Percentiles rank a stretch among this genome's conserved stretches.
Evolutionary conservation across 202 grass and related monocot genomes (phyloP).

Genomic region (Panicum hallii): DNA sequence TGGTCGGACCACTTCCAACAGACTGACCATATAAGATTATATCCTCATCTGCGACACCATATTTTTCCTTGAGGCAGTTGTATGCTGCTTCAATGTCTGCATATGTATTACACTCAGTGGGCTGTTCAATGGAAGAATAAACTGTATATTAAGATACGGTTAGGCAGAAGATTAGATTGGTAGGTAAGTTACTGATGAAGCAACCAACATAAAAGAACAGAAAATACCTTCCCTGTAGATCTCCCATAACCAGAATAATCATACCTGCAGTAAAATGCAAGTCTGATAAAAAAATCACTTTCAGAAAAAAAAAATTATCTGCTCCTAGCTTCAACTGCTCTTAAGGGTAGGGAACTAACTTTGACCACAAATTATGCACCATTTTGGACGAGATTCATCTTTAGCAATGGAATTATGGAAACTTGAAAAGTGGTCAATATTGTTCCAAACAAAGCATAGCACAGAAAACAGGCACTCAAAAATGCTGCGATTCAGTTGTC

Average conservation of each 20-base stretch:
- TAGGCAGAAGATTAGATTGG: constrained; percentile 44
- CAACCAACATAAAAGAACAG: constrained; percentile 37
- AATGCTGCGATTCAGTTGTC: constrained; percentile 11
- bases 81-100: constrained; percentile 95
- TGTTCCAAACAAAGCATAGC: background rate
- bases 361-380: constrained; percentile 20
- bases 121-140: constrained; percentile 81
- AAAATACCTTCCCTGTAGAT: constrained; percentile 84
- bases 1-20: constrained; percentile 90
- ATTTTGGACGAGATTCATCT: background rate
- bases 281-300: constrained; percentile 18
- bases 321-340: background rate
- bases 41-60: constrained; percentile 73
- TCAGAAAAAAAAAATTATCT: background rate
- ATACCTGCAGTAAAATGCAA: constrained; percentile 62
- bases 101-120: constrained; percentile 96
- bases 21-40: constrained; percentile 92
- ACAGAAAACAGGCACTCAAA: constrained; percentile 15
- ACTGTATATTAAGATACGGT: constrained; percentile 61
- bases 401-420: background rate
- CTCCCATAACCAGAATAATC: constrained; percentile 91
- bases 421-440: background rate
- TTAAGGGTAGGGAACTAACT: constrained; percentile 3
- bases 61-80: constrained; percentile 91
- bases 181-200: constrained; percentile 37